Evolutionary conservation across 139 green algal species (phyloP).

Genomic region (Haematococcus lacustris): DNA sequence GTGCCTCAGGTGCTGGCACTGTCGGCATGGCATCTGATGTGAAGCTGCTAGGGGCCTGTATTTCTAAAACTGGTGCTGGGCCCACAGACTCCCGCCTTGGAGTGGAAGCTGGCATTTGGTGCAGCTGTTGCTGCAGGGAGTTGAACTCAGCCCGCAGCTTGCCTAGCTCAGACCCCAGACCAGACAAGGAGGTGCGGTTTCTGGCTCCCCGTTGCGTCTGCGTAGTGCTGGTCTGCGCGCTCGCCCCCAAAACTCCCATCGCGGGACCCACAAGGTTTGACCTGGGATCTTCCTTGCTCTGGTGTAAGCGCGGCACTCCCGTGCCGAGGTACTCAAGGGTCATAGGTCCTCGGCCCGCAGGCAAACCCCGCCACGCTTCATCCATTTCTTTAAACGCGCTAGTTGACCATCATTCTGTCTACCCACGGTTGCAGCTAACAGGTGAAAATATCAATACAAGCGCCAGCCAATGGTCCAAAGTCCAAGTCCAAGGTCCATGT

Average conservation of each 20-base stretch:
- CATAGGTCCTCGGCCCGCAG: too few relatives aligned
- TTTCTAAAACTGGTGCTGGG: neutral
- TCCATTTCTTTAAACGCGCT: too few relatives aligned
- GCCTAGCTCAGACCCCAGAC: neutral
- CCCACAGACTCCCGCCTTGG: neutral
- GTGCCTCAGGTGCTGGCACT: neutral
- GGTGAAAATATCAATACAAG: too few relatives aligned
- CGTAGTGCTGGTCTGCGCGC: neutral
- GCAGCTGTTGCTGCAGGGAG: constrained; percentile 17
- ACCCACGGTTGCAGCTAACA: too few relatives aligned
- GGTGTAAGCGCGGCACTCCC: neutral
- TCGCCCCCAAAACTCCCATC: neutral
- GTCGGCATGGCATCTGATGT: neutral
- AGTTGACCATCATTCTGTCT: too few relatives aligned
- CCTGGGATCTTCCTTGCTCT: neutral
- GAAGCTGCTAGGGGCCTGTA: neutral
- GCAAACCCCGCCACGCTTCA: too few relatives aligned
- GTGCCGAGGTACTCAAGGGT: neutral
- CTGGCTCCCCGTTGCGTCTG: too few relatives aligned
- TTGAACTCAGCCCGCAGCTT: constrained; percentile 13
- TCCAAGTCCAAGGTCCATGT: too few relatives aligned
- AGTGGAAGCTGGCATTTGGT: neutral
- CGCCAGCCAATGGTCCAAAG: too few relatives aligned
- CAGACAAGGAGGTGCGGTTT: too few relatives aligned
- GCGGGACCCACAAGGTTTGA: neutral